Evolutionary conservation across 345 rosid species (phyloP).

Genomic region (Sonneratia caseolaris): DNA sequence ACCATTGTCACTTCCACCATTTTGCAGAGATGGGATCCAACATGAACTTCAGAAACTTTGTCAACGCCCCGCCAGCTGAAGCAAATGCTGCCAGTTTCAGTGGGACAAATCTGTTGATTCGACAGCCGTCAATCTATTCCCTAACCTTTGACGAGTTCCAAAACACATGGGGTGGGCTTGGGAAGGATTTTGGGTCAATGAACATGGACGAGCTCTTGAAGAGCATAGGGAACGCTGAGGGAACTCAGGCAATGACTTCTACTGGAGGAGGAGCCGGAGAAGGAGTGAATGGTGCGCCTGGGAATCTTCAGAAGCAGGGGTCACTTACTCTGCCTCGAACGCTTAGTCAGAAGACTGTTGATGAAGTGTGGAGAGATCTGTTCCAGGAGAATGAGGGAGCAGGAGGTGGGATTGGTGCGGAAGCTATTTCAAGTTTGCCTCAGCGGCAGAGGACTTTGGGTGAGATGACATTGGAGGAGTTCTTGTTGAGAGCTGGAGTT

Average conservation of each 20-base stretch:
- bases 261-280: constrained; percentile 24
- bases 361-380: constrained; percentile 83
- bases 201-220: constrained; percentile 94
- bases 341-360: constrained; percentile 88
- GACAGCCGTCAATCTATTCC: constrained; percentile 72
- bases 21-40: constrained; percentile 47
- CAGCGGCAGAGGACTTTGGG: constrained; percentile 42
- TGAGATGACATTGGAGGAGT: constrained; percentile 90
- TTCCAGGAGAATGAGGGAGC: constrained; percentile 34
- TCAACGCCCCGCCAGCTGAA: constrained; percentile 32
- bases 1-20: constrained; percentile 7
- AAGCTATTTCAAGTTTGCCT: constrained; percentile 31
- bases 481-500: constrained; percentile 75
- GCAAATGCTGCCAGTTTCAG: constrained; percentile 25
- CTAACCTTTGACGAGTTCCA: constrained; percentile 87
- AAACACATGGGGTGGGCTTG: constrained; percentile 56
- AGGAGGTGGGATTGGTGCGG: constrained; percentile 25
- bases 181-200: constrained; percentile 93
- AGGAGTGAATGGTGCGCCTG: constrained; percentile 17
- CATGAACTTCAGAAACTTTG: constrained; percentile 57
- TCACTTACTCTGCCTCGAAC: constrained; percentile 86
- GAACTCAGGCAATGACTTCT: constrained; percentile 48
- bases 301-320: constrained; percentile 79
- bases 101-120: constrained; percentile 35
- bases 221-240: constrained; percentile 87